Base-by-base conservation (phyloP, 2,329 filamentous ascomycete species). In the Fusarium siculi region DNA sequence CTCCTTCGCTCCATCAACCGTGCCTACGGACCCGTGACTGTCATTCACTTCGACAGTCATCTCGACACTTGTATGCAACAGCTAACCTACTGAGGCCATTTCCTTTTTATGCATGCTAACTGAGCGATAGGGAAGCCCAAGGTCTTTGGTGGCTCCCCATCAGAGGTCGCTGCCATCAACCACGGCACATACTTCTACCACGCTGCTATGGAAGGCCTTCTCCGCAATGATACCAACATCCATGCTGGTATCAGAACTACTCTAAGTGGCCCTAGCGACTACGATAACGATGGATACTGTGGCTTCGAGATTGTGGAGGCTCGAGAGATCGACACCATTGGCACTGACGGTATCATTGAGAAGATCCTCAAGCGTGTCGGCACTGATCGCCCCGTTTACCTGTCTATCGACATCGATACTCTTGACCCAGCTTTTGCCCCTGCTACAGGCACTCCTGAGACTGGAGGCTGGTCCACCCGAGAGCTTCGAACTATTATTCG, bases 171-270 rank as follows among this genome's bases (percentile, higher is more conserved):
- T 25, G 87, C 87, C 72, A 91, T 97, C 84, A 97, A 96, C 83
- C 93, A 96, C 83, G 94, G 94, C 46, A 96, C 93, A 3, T 96
- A 96, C 85, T 97, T 97, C 84, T 96, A 92, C 83, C 93, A 96
- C 80, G 94, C 93, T 1, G 84, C 92, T 2, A 89, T 91, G 82
- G 93, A 96, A 80, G 94, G 94, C 6, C 85, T 96, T 21, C 85
- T 97, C 25, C 87, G 87, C 70, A 97, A 96, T 79, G 93, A 96
- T 84, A 92, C 90, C 74, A 96, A 95, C 83, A 95, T 97, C 82
- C 94, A 97, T 80, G 94, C 93, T 21, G 94, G 94, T 43, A 96
- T 97, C 80, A 90, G 94, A 63, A 96, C 94, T 0, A 96, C 93
- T 2, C 85, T 97, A 2, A 90, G 89, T 1, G 91, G 91, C 16